A percentile compares a stretch with the other conserved stretches of the same genome.
phyloP scores from a whole-genome alignment of 345 rosid genomes.

The Sonneratia caseolaris region DNA sequence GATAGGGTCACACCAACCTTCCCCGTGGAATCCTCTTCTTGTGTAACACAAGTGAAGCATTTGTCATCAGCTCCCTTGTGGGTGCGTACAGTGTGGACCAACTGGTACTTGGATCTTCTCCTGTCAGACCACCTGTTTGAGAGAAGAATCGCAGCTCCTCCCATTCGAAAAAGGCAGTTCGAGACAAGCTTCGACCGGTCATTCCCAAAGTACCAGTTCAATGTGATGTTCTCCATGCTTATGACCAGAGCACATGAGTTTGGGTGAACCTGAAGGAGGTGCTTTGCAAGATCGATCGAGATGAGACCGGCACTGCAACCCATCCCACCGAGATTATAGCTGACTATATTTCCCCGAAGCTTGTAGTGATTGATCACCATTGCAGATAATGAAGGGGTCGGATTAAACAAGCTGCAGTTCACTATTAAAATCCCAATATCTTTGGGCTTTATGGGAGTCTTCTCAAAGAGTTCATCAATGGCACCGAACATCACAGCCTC shows the following conservation, averaged over 20 bases:
- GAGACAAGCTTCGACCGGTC: slow-evolving; percentile 4
- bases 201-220: slow-evolving; percentile 5
- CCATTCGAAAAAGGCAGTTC: slow-evolving; percentile 1
- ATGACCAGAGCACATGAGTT: slow-evolving; percentile 1
- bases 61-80: slow-evolving; percentile 4
- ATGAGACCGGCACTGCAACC: not conserved
- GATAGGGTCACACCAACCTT: not conserved
- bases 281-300: slow-evolving; percentile 2
- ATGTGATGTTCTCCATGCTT: slow-evolving; percentile 3
- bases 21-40: slow-evolving; percentile 4
- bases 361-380: slow-evolving; percentile 7
- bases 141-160: slow-evolving; percentile 2
- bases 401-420: slow-evolving; percentile 5
- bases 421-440: slow-evolving; percentile 1
- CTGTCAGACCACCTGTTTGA: not conserved
- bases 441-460: slow-evolving; percentile 1
- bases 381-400: slow-evolving; percentile 1
- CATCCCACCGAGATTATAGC: slow-evolving; percentile 4
- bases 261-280: slow-evolving; percentile 2
- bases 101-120: slow-evolving; percentile 3
- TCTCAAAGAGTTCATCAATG: slow-evolving; percentile 2
- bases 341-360: slow-evolving; percentile 2
- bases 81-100: slow-evolving; percentile 1
- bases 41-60: slow-evolving; percentile 1
- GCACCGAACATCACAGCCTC: slow-evolving; percentile 3